Percentiles rank a stretch among this genome's conserved stretches.
Conservation (phyloP, 2,329 filamentous ascomycete genomes). For the Pleomassaria siparia region DNA sequence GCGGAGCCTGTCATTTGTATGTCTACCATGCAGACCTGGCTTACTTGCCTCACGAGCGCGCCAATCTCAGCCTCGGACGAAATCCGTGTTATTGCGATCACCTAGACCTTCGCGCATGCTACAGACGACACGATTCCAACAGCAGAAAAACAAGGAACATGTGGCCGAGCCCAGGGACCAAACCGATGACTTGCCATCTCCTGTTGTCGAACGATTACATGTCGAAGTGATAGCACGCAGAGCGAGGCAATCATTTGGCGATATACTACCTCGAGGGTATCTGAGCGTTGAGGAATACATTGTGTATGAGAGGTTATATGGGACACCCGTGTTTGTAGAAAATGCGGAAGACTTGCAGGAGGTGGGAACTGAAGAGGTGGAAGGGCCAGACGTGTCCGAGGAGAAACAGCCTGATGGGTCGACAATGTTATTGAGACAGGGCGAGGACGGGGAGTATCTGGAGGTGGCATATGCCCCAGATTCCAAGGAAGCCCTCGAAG, state of each 20-base stretch:
- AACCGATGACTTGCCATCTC: slow-evolving; percentile 5
- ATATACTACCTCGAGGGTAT: slow-evolving; percentile 71
- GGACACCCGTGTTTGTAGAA: slow-evolving; percentile 66
- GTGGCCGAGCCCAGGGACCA: slow-evolving; percentile 3
- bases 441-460: slow-evolving; percentile 60
- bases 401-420: slow-evolving; percentile 33
- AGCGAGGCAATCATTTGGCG: slow-evolving; percentile 74
- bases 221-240: slow-evolving; percentile 68
- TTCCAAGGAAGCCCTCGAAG: slow-evolving; percentile 23
- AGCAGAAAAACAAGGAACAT: slow-evolving; percentile 15
- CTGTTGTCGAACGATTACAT: slow-evolving; percentile 25
- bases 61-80: slow-evolving; percentile 19
- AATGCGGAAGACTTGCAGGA: slow-evolving; percentile 54
- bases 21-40: slow-evolving; percentile 36
- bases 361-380: slow-evolving; percentile 52
- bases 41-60: slow-evolving; percentile 28
- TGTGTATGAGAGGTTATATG: slow-evolving; percentile 80
- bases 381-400: slow-evolving; percentile 44
- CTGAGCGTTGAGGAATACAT: slow-evolving; percentile 69
- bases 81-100: slow-evolving; percentile 15
- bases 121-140: slow-evolving; percentile 18
- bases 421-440: slow-evolving; percentile 54
- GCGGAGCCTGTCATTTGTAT: slow-evolving; percentile 30
- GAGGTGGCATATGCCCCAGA: slow-evolving; percentile 58
- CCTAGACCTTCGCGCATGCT: slow-evolving; percentile 22